Conservation (phyloP, 2,329 filamentous ascomycete genomes). For the Clarireedia monteithiana region DNA sequence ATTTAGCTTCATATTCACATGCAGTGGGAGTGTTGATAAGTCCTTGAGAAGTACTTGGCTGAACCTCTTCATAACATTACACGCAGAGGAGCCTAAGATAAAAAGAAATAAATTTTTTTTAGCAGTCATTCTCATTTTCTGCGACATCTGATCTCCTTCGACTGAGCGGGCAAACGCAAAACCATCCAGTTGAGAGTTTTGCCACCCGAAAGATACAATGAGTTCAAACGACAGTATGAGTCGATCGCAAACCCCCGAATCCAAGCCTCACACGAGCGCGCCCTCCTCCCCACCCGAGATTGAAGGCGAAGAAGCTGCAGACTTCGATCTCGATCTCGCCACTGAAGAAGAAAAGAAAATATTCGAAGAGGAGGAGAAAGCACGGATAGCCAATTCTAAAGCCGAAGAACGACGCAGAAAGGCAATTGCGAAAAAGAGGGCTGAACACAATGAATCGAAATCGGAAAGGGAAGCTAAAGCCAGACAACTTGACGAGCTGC, state of each 20-base stretch:
- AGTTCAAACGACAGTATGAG: conserved; percentile 10
- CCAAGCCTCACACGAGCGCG: conserved; percentile 18
- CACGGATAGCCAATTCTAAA: conserved; percentile 39
- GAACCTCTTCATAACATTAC: too few species aligned
- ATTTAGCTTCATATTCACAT: too few species aligned
- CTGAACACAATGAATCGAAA: conserved; percentile 38
- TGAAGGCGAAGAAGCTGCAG: conserved; percentile 6
- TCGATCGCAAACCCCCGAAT: conserved; percentile 14
- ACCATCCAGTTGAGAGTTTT: background rate
- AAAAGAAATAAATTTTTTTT: too few species aligned
- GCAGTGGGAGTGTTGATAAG: too few species aligned
- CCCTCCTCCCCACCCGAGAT: conserved; percentile 21
- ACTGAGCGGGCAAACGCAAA: too few species aligned
- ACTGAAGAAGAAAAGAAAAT: conserved; percentile 25
- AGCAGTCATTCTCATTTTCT: too few species aligned
- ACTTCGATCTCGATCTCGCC: conserved; percentile 16
- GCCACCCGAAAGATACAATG: background rate
- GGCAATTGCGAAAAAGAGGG: conserved; percentile 36
- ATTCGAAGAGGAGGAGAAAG: conserved; percentile 38
- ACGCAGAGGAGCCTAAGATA: too few species aligned
- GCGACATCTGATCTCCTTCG: too few species aligned
- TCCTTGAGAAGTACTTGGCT: too few species aligned
- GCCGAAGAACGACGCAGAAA: conserved; percentile 30
- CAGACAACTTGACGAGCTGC: conserved; percentile 49
- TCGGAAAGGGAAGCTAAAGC: conserved; percentile 51